Evolutionary conservation across 106 monocot species (phyloP), one percentile per base, ranked within the genome.

Genomic region (Chionographis japonica): DNA sequence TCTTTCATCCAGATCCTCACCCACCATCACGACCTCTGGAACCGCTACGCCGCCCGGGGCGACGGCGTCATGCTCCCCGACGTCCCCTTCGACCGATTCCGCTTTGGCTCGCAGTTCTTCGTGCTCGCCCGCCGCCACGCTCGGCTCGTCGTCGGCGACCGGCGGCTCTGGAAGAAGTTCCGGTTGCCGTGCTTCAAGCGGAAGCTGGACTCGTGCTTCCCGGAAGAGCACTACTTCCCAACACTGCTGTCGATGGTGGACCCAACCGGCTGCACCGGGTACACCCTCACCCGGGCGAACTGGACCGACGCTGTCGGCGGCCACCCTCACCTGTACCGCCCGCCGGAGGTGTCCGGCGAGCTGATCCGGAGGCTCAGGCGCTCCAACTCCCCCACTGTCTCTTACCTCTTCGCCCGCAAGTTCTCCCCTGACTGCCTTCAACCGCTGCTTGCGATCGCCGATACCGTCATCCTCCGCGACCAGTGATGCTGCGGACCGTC

Each of bases 211-310:
- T 88, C 91, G 13, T 95, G 95, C 60, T 95, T 91, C 68, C 95
- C 95, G 3, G 95, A 95, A 74, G 95, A 95, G 62, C 95, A 95
- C 58, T 95, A 95, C 77, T 95, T 95, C 74, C 91, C 95, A 0
- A 95, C 95, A 5, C 65, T 95, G 63, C 75, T 95, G 15, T 81
- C 86, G 12, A 91, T 88, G 91, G 60, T 73, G 74, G 95, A 95
- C 60, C 81, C 86, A 1, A 60, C 68, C 0, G 91, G 95, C 2
- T 86, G 91, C 73, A 71, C 70, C 2, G 53, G 68, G 6, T 92
- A 91, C 57, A 84, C 95, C 0, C 79, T 95, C 41, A 95, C 95
- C 0, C 66, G 88, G 58, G 95, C 92, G 6, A 91, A 91, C 60
- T 95, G 95, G 95, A 95, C 95, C 1, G 95, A 62, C 8, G 86